phyloP scores from a whole-genome alignment of 768 basidiomycete genomes.

The Termitomyces sp. region DNA sequence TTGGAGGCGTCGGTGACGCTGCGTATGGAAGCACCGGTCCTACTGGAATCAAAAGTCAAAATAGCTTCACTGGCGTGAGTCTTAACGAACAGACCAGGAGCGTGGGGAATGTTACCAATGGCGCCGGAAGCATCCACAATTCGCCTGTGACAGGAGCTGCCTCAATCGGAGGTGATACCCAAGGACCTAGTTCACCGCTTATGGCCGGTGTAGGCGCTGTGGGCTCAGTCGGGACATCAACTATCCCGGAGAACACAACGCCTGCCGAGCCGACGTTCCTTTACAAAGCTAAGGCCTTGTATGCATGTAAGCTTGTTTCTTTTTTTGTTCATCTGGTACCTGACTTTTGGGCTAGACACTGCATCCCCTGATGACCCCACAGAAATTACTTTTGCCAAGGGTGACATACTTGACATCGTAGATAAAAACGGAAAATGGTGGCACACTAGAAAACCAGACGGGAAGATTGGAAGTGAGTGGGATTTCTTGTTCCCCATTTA shows the following conservation, averaged over 20 bases:
- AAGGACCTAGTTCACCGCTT: slow-evolving; percentile 58
- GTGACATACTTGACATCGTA: slow-evolving; percentile 86
- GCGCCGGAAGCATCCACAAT: slow-evolving; percentile 53
- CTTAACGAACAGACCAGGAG: slow-evolving; percentile 32
- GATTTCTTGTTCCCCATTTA: not conserved
- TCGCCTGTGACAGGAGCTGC: slow-evolving; percentile 32
- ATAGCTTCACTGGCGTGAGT: slow-evolving; percentile 47
- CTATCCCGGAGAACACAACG: slow-evolving; percentile 19
- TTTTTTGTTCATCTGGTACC: slow-evolving; percentile 8
- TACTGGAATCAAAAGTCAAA: slow-evolving; percentile 44
- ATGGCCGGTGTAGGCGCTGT: slow-evolving; percentile 65
- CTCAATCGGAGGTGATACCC: slow-evolving; percentile 40
- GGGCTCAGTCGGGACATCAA: slow-evolving; percentile 18
- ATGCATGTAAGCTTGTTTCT: slow-evolving; percentile 60
- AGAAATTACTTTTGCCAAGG: slow-evolving; percentile 91
- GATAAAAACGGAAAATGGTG: slow-evolving; percentile 95
- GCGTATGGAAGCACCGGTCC: slow-evolving; percentile 44
- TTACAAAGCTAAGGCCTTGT: slow-evolving; percentile 85
- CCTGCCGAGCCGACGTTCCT: slow-evolving; percentile 37
- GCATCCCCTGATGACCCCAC: slow-evolving; percentile 95
- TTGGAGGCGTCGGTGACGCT: slow-evolving; percentile 38
- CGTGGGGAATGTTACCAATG: slow-evolving; percentile 28
- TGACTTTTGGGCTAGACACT: slow-evolving; percentile 52
- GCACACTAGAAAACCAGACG: slow-evolving; percentile 81
- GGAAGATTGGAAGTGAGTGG: slow-evolving; percentile 68